Percentiles rank a stretch among this genome's conserved stretches.
Conservation (phyloP, 805 yeast species). For the Brettanomyces sp. region DNA sequence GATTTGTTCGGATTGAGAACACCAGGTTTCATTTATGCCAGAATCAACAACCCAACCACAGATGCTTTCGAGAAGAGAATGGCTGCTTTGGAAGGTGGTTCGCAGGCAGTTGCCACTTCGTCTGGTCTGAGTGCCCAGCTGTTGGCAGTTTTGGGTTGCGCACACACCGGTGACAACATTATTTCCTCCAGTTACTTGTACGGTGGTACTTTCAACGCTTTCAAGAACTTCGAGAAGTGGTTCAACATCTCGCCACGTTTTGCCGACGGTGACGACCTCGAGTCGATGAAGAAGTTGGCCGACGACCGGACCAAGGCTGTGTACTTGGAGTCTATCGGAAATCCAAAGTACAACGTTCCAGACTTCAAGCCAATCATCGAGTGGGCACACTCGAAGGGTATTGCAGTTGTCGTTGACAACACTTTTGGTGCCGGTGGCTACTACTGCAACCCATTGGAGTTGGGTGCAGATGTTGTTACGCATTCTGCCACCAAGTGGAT, state of each 20-base stretch:
- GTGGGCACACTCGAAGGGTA: constrained; percentile 77
- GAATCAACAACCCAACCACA: constrained; percentile 88
- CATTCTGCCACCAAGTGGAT: constrained; percentile 98
- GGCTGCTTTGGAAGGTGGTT: constrained; percentile 89
- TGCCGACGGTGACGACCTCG: constrained; percentile 70
- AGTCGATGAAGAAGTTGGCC: constrained; percentile 59
- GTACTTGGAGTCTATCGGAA: constrained; percentile 84
- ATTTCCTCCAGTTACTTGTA: constrained; percentile 79
- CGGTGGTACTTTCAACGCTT: constrained; percentile 95
- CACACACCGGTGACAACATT: constrained; percentile 84
- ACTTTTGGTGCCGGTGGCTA: constrained; percentile 97
- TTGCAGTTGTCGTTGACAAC: constrained; percentile 89
- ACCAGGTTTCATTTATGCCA: constrained; percentile 80
- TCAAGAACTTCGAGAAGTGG: constrained; percentile 77
- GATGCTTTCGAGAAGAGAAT: constrained; percentile 87
- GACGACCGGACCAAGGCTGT: constrained; percentile 86
- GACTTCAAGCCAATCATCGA: constrained; percentile 72
- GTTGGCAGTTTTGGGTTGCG: constrained; percentile 71
- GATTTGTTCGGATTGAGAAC: constrained; percentile 77
- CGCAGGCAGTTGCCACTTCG: constrained; percentile 78
- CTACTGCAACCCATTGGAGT: constrained; percentile 73
- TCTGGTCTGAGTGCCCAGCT: constrained; percentile 98
- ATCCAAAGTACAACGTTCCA: constrained; percentile 88
- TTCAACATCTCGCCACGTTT: constrained; percentile 81
- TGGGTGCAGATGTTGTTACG: constrained; percentile 85